These are phyloP conservation scores for Arthrobotrys sinensis DNA, from an alignment of 2,329 filamentous ascomycete genomes.

Conservation along the genomic window DNA sequence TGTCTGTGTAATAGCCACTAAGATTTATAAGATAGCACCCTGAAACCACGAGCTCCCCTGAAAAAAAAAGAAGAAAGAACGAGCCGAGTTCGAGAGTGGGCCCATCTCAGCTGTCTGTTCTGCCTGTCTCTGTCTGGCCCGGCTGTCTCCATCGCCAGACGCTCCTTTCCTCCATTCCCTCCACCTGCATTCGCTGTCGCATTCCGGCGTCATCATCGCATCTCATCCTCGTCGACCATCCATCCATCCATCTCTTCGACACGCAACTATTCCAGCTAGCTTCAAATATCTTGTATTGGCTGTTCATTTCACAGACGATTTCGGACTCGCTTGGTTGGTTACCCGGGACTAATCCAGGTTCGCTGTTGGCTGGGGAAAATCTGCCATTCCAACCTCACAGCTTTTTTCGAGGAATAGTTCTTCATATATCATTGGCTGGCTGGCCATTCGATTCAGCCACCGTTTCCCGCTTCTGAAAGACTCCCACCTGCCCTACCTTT, in stretches of 20 bases:
- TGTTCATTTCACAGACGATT: not conserved
- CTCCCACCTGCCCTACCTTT: conserved; percentile 1
- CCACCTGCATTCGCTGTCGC: not conserved
- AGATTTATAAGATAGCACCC: conserved; percentile 5
- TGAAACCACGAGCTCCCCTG: conserved; percentile 56
- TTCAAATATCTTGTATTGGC: no score
- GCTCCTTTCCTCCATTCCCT: conserved; percentile 17
- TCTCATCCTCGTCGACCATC: no score
- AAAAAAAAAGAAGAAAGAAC: conserved; percentile 21
- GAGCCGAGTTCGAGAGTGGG: conserved; percentile 8
- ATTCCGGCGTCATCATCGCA: conserved; percentile 6
- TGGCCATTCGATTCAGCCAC: conserved; percentile 19
- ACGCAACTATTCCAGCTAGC: conserved; percentile 4
- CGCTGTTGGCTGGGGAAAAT: conserved; percentile 21
- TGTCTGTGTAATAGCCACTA: not conserved
- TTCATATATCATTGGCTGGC: conserved; percentile 40
- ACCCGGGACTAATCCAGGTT: conserved; percentile 4
- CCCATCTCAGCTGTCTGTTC: conserved; percentile 17
- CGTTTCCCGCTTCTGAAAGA: not conserved
- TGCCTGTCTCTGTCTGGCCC: no score
- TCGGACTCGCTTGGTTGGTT: conserved; percentile 42
- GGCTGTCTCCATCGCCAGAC: conserved; percentile 23
- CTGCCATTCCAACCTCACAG: conserved; percentile 57
- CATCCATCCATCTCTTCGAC: no score
- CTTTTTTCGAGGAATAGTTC: not conserved